Evolutionary conservation across 768 basidiomycete genomes (phyloP).

Genomic region (Xerocomus brunneocitrinus): DNA sequence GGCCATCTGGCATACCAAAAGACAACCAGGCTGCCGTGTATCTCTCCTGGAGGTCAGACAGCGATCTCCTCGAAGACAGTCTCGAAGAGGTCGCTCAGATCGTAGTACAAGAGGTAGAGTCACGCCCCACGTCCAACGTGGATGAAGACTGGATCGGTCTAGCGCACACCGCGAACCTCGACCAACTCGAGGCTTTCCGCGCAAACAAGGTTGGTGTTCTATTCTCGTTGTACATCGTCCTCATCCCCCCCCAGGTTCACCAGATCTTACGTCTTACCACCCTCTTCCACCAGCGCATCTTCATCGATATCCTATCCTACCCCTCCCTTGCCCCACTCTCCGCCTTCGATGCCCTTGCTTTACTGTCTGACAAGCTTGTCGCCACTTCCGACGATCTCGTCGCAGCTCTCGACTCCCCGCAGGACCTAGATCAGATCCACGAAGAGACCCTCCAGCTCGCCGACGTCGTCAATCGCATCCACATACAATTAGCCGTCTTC

Average conservation of each 20-base stretch:
- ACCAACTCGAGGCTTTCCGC: constrained; percentile 47
- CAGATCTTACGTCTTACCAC: constrained; percentile 54
- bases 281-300: constrained; percentile 59
- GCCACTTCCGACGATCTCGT: constrained; percentile 62
- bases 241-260: constrained; percentile 43
- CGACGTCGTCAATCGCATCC: constrained; percentile 36
- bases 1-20: constrained; percentile 45
- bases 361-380: constrained; percentile 48
- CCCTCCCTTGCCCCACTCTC: constrained; percentile 22
- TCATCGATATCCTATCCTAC: constrained; percentile 44
- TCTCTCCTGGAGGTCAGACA: constrained; percentile 47
- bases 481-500: constrained; percentile 24
- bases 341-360: constrained; percentile 49
- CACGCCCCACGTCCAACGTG: constrained; percentile 9
- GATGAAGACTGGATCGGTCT: constrained; percentile 57
- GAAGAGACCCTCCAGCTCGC: constrained; percentile 38
- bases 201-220: constrained; percentile 49
- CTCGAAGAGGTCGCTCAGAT: constrained; percentile 55
- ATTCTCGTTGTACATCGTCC: background rate
- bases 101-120: constrained; percentile 39
- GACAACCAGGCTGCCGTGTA: constrained; percentile 57
- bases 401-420: constrained; percentile 61
- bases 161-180: constrained; percentile 45
- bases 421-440: constrained; percentile 42
- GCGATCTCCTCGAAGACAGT: constrained; percentile 57